Evolutionary conservation across 352 stramenopile genomes (phyloP), one percentile per base, ranked within the genome.

Genomic region (Phytophthora nicotianae): DNA sequence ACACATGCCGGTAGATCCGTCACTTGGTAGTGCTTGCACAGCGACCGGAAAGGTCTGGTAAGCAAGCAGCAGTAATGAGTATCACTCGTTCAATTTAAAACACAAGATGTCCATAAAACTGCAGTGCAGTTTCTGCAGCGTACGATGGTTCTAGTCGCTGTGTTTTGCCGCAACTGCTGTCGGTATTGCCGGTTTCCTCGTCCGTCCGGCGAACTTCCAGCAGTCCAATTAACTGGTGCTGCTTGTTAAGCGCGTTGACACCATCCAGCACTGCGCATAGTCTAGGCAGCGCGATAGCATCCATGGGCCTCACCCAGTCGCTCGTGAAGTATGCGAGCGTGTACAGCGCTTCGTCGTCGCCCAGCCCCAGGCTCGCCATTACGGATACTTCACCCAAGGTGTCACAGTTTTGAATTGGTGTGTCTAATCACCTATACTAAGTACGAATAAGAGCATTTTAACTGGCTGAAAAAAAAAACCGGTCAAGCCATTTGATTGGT

Each of bases 321-420:
- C 73, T 83, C 9, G 73, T 77, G 20, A 89, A 69, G 48, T 81
- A 83, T 4, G 52, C 21, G n/a, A 70, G 57, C 60, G 70, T 82
- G 62, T 79, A 74, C 63, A 72, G 63, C 62, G 73, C 41, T n/a
- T 42, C 47, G 21, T 41, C 35, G 46, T 47, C 45, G 43, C 37
- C 23, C 33, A 60, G 26, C 48, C 37, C 46, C 13, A 68, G 68
- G 51, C 19, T 68, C 47, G 45, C 46, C 63, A 72, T 72, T 6
- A 23, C 5, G 8, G 38, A 26, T 37, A 35, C n/a, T 3, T 16
- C 3, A 47, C 40, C 35, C 35, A 20, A 16, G 8, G 20, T 20
- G 14, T 48, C 27, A 29, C 41, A 48, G 41, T 17, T 37, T 6
- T 21, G n/a, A 35, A 33, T 3, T 58, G 16, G 32, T 66, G 58